These are phyloP conservation scores for Posidonia australis DNA, from an alignment of 106 monocot species.

Conservation along the genomic window DNA sequence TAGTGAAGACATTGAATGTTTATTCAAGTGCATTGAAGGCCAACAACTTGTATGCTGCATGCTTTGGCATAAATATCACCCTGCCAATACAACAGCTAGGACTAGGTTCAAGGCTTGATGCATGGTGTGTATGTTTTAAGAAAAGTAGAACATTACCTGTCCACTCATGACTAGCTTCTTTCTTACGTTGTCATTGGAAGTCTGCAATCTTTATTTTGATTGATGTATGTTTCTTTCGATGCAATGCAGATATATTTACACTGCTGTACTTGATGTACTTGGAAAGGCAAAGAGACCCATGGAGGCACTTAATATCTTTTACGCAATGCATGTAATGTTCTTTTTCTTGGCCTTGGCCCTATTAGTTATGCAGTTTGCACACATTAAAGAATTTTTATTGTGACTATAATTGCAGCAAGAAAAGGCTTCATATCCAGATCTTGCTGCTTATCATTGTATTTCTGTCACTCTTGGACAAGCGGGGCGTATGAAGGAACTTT, in stretches of 20 bases:
- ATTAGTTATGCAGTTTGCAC: neutral
- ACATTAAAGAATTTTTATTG: neutral
- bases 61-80: too few species aligned
- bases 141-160: too few species aligned
- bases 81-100: too few species aligned
- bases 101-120: too few species aligned
- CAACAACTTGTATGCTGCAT: too few species aligned
- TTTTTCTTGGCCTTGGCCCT: neutral
- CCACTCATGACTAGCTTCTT: too few species aligned
- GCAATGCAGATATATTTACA: conserved; percentile 77
- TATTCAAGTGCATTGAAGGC: too few species aligned
- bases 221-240: conserved; percentile 10
- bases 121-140: too few species aligned
- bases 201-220: neutral
- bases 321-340: conserved; percentile 69
- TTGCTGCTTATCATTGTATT: conserved; percentile 97
- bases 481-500: conserved; percentile 88
- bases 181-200: too few species aligned
- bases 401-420: conserved; percentile 49
- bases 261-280: conserved; percentile 81
- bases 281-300: conserved; percentile 84
- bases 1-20: too few species aligned
- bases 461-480: conserved; percentile 92
- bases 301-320: conserved; percentile 88
- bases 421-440: conserved; percentile 87